Base-by-base conservation (phyloP, 2,329 filamentous ascomycete genomes). In the Fusarium sulawesiense region DNA sequence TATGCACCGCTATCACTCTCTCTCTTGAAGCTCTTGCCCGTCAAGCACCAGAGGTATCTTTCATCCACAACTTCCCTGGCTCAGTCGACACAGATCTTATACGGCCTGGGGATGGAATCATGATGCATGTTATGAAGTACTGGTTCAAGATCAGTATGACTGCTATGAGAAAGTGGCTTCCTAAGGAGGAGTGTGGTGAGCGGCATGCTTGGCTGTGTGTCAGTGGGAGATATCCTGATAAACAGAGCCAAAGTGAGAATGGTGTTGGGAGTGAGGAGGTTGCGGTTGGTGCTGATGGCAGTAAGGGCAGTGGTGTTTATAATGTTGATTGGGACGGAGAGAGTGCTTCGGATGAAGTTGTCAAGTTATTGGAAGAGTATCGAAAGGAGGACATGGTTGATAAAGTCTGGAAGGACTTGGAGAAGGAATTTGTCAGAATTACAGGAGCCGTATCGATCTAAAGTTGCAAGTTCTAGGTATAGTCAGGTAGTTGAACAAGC, bases 31-130 rank as follows among this genome's bases (percentile, higher is more conserved):
- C 61, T 5, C 51, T 76, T 0, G 56, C 75, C 2, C 64, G 44
- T 4, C 61, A 72, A 18, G 66, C 75, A 2, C 67, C 74, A 12
- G 70, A 66, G 3, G 68, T 78, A 9, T 72, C 66, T 4, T 78
- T 78, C 42, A 71, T 78, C 6, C 77, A 78, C 59, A 76, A 73
- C 47, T 78, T 72, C 47, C 77, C 77, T 12, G 76, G 76, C 2
- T 50, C 67, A 3, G 75, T 78, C 9, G 56, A 78, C 40, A 78
- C 77, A 14, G 66, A 71, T 30, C 48, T 76, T 0, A 76, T 74
- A 14, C 60, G 72, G 2, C 51, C 29, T 5, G 75, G 68, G 6
- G 71, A 71, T 11, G 73, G 72, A 2, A 14, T 64, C 8, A 42
- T 68, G 51, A 61, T 76, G 63, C 60, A 51, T n/a, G 37, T 45